Evolutionary conservation across 805 yeast species (phyloP), one percentile per base, ranked within the genome.

Genomic region (Ogataea dorogensis): DNA sequence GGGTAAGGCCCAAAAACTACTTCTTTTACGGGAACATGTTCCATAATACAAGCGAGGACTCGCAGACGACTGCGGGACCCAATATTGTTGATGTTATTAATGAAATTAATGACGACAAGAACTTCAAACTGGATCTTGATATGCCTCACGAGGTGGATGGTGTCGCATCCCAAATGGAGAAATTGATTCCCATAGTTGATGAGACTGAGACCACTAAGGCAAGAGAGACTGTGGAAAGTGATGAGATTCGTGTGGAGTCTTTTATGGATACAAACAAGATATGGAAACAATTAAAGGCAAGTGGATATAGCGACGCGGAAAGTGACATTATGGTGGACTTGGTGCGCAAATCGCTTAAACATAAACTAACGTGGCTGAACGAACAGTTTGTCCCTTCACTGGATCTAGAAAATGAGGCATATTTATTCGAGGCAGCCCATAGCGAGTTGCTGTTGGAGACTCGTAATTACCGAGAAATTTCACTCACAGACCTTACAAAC

Each of bases 381-480:
- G 56, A 62, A 4, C 67, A 65, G 39, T 76, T 73, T 54, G 62
- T 74, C 4, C 78, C 75, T 15, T 61, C 62, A 17, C 77, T 78
- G 43, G 96, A 87, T 48, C 63, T 87, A 11, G 96, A 89, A 45
- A 91, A 89, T 51, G 96, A 91, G 51, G 73, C 77, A 15, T 93
- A 91, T 54, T 63, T 93, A 10, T 89, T 87, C 58, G 91, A 88
- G 55, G 94, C 96, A 20, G 96, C 96, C 0, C 86, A 86, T 43
- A 81, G 89, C 36, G 98, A 91, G 58, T 62, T 91, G 23, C 63
- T 82, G 31, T 86, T 83, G 28, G 96, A 88, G 50, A 75, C 88
- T 16, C 78, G 81, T 25, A 71, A 80, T 25, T 73, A 82, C 19
- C 66, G 97, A 46, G 88, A 82, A 44, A 65, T 68, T 9, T 85